phyloP scores from a whole-genome alignment of 192 early-diverging fungal species.

The Mortierella claussenii region DNA sequence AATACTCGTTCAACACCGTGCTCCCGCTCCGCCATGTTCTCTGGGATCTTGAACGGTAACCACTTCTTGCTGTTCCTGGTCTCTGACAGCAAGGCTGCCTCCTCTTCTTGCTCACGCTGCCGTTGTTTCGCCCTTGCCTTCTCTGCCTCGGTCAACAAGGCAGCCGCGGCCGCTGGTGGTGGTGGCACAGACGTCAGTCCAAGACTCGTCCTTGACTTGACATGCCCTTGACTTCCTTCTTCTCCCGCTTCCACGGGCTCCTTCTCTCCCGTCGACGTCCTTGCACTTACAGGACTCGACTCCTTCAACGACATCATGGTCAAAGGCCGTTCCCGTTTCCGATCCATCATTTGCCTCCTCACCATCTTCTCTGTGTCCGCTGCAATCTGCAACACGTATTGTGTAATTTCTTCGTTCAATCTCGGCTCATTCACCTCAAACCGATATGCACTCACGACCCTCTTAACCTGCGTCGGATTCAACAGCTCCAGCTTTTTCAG shows the following conservation, averaged over 20 bases:
- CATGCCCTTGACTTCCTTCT: neutral
- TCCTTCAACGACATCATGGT: constrained; percentile 41
- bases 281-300: neutral
- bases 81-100: constrained; percentile 34
- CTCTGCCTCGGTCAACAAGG: constrained; percentile 47
- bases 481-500: constrained; percentile 72
- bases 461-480: constrained; percentile 78
- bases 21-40: constrained; percentile 45
- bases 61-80: constrained; percentile 37
- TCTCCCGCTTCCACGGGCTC: neutral
- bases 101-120: constrained; percentile 46
- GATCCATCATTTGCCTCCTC: constrained; percentile 49
- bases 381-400: constrained; percentile 79
- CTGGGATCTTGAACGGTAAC: constrained; percentile 35
- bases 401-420: constrained; percentile 76
- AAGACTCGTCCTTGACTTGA: constrained; percentile 4
- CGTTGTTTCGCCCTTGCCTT: constrained; percentile 41
- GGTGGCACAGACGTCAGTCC: neutral
- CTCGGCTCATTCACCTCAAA: constrained; percentile 89
- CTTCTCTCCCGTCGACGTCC: neutral
- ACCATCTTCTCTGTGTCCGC: constrained; percentile 71
- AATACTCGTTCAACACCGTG: constrained; percentile 44
- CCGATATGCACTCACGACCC: constrained; percentile 79
- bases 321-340: constrained; percentile 48
- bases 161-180: constrained; percentile 1